Conservation (phyloP, 805 yeast species). For the Yarrowia alimentaria region DNA sequence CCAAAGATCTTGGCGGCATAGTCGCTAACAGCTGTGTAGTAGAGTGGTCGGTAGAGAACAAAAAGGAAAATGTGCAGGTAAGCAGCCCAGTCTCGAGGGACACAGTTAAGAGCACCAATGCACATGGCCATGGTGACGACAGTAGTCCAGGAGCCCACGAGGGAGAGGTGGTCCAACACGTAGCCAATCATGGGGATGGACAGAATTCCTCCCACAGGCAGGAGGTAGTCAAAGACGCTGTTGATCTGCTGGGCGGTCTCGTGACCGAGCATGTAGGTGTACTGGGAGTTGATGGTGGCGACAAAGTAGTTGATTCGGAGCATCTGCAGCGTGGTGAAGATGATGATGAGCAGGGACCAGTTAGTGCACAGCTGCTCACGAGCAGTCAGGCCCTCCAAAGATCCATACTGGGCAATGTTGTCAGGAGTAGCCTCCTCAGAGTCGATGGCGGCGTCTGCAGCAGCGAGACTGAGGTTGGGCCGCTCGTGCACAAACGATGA, state of each 20-base stretch:
- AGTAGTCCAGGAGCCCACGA: constrained; percentile 30
- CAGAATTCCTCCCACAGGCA: constrained; percentile 83
- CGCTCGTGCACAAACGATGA: no score
- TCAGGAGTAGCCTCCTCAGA: constrained; percentile 31
- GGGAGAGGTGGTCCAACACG: constrained; percentile 66
- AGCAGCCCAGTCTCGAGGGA: constrained; percentile 52
- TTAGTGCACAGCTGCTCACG: constrained; percentile 50
- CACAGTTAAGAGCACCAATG: constrained; percentile 71
- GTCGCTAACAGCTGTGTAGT: constrained; percentile 89
- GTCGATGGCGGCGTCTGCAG: neutral
- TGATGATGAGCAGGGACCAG: constrained; percentile 77
- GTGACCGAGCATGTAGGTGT: constrained; percentile 62
- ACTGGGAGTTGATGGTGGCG: constrained; percentile 84
- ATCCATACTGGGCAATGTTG: constrained; percentile 10
- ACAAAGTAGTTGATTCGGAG: constrained; percentile 88
- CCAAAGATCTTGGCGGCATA: constrained; percentile 93
- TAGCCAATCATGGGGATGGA: constrained; percentile 87
- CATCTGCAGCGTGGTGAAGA: constrained; percentile 85
- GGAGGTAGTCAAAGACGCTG: constrained; percentile 75
- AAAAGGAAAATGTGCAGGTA: constrained; percentile 66
- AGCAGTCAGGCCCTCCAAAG: constrained; percentile 60
- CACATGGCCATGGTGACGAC: constrained; percentile 55
- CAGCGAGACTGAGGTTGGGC: no score
- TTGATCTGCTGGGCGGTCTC: constrained; percentile 57
- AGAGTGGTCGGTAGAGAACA: constrained; percentile 86